A percentile compares a stretch with the other conserved stretches of the same genome.
phyloP scores from a whole-genome alignment of 2,329 filamentous ascomycete species.

The Aspergillus aculeatinus region DNA sequence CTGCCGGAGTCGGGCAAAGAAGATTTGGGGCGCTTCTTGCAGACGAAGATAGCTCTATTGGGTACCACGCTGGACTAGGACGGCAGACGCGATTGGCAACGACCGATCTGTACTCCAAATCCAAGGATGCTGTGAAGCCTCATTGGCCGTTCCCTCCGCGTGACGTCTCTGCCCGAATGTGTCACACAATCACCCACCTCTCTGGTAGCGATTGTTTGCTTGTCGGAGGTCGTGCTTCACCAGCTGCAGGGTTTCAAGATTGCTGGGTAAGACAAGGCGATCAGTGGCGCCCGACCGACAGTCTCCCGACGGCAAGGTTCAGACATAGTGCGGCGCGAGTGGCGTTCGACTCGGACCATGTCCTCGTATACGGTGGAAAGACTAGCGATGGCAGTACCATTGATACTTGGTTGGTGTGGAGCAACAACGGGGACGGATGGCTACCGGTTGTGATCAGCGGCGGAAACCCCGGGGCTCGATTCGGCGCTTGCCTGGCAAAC shows the following conservation, averaged over 20 bases:
- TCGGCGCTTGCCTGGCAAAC: constrained; percentile 53
- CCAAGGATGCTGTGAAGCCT: constrained; percentile 49
- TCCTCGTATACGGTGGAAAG: constrained; percentile 65
- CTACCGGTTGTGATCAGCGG: constrained; percentile 39
- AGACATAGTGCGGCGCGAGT: constrained; percentile 66
- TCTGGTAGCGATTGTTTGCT: constrained; percentile 61
- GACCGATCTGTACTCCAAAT: constrained; percentile 49
- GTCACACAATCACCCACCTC: constrained; percentile 72
- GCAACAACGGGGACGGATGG: constrained; percentile 51
- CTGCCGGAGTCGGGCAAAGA: constrained; percentile 49
- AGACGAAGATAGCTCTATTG: constrained; percentile 31
- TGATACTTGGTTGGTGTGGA: constrained; percentile 58
- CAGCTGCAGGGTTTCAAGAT: constrained; percentile 65
- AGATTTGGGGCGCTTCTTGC: constrained; percentile 61
- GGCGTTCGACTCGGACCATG: constrained; percentile 39
- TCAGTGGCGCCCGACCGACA: constrained; percentile 63
- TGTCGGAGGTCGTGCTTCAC: constrained; percentile 76
- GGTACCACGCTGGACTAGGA: constrained; percentile 44
- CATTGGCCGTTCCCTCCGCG: constrained; percentile 45
- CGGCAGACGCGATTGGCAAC: constrained; percentile 49
- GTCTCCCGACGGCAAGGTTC: constrained; percentile 70
- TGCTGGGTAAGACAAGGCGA: constrained; percentile 70
- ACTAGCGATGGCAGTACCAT: constrained; percentile 50
- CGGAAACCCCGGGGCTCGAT: constrained; percentile 50
- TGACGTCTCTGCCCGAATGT: constrained; percentile 57